Base-by-base conservation (phyloP, 2,329 filamentous ascomycete genomes). In the Colletotrichum tanaceti region DNA sequence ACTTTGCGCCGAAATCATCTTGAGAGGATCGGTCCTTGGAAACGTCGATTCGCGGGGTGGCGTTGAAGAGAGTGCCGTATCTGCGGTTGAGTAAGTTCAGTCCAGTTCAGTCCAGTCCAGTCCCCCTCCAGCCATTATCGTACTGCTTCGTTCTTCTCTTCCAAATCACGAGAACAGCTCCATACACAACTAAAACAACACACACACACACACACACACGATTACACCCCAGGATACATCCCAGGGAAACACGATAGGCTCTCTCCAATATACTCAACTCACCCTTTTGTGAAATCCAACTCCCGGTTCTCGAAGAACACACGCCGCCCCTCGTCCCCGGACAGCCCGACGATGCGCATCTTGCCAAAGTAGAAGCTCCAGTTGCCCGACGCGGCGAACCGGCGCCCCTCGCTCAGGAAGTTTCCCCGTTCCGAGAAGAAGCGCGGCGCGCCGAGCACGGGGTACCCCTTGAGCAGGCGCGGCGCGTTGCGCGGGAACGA, bases 321-420 rank as follows among this genome's bases (percentile, higher is more conserved):
- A 28, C 79, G 76, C 18, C 84, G 78, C 2, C 77, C 79, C 13
- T 79, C 77, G 4, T 79, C 76, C 1, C 85, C 84, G 4, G 78
- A 79, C 13, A 87, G 55, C 2, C 77, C 82, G 10, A 87, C 75
- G 14, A 86, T 79, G 2, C 77, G 77, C 64, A 82, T 77, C 6
- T 78, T 73, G 0, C 85, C 85, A 3, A 82, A 80, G 70, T 82
- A 82, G 72, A 86, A 86, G 59, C 79, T 82, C 71, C 85, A 87
- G 57, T 82, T 82, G 32, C 83, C 82, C 1, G 77, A 80, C 5
- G 71, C 59, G 0, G 78, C 78, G 9, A 75, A 69, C 16, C 70
- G 71, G 7, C 72, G 71, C 11, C 77, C 77, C n/a, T 78, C 65
- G 20, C 72, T 72, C 61, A 81, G 79, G 72, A 85, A 87, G 32